phyloP scores from a whole-genome alignment of 345 rosid species.

The Erucastrum elatum region DNA sequence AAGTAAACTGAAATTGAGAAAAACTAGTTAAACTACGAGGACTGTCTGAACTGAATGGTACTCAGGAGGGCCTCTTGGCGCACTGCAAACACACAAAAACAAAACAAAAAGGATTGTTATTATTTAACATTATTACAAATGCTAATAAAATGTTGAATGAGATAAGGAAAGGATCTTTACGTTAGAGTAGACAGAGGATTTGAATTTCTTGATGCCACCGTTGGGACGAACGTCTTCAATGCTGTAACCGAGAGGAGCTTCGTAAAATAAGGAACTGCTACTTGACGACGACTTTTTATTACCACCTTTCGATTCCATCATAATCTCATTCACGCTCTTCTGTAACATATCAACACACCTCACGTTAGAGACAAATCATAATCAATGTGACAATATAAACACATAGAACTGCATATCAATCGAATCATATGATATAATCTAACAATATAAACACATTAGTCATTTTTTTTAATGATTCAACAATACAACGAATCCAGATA shows the following conservation, averaged over 20 bases:
- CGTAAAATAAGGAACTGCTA: slow-evolving; percentile 52
- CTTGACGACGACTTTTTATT: slow-evolving; percentile 46
- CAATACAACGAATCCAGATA: neutral
- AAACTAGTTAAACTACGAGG: neutral
- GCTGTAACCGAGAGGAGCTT: slow-evolving; percentile 81
- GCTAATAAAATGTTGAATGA: neutral
- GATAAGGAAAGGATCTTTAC: neutral
- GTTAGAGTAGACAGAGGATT: slow-evolving; percentile 85
- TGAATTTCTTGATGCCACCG: slow-evolving; percentile 87
- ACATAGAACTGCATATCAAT: neutral
- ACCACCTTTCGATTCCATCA: slow-evolving; percentile 77
- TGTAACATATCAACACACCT: neutral
- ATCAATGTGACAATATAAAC: neutral
- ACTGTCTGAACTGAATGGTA: neutral
- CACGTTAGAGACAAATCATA: neutral
- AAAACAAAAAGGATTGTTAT: neutral
- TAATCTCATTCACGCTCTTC: slow-evolving; percentile 63
- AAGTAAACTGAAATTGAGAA: neutral
- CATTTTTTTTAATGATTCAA: neutral
- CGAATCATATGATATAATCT: too few relatives aligned
- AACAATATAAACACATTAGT: too few relatives aligned
- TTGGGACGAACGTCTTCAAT: slow-evolving; percentile 87
- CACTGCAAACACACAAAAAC: slow-evolving; percentile 49
- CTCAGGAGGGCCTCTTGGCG: slow-evolving; percentile 86
- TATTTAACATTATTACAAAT: neutral